These are phyloP conservation scores for Zancudomyces culisetae DNA, from an alignment of 371 early-diverging fungal species.

Conservation along the genomic window DNA sequence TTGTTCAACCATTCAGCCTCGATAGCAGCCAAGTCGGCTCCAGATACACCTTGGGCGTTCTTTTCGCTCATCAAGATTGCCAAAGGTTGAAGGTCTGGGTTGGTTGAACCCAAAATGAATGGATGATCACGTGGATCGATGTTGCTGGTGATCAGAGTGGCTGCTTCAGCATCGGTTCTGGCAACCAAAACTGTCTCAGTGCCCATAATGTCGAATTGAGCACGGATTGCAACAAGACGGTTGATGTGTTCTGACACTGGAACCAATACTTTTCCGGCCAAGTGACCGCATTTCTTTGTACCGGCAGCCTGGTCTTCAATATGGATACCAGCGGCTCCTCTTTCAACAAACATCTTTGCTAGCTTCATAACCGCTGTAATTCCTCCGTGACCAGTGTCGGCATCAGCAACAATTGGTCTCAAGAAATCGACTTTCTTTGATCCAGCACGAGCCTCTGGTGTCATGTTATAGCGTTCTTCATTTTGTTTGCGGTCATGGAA, in stretches of 20 bases:
- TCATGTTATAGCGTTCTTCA: constrained; percentile 58
- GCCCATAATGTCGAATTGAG: constrained; percentile 96
- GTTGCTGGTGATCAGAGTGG: constrained; percentile 85
- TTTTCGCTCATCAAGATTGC: constrained; percentile 64
- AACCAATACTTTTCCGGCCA: constrained; percentile 97
- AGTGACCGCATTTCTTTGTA: constrained; percentile 97
- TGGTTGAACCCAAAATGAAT: constrained; percentile 84
- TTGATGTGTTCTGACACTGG: constrained; percentile 94
- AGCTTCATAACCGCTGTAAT: constrained; percentile 83
- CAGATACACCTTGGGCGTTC: constrained; percentile 46
- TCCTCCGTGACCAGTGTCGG: constrained; percentile 92
- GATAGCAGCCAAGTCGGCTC: constrained; percentile 57
- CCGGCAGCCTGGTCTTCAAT: constrained; percentile 90
- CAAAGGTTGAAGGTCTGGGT: constrained; percentile 48
- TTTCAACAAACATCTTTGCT: constrained; percentile 85
- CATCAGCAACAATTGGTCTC: constrained; percentile 94
- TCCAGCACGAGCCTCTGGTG: constrained; percentile 45
- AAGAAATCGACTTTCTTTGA: constrained; percentile 71
- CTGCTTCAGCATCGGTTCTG: constrained; percentile 95
- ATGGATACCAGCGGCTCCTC: constrained; percentile 79
- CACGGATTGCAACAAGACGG: constrained; percentile 85
- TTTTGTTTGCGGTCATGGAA: constrained; percentile 97
- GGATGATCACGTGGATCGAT: constrained; percentile 93
- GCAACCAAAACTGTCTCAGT: constrained; percentile 86
- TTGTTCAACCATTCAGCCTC: constrained; percentile 76